Evolutionary conservation across 140 eudicot species (phyloP).

Genomic region (Oenanthe javanica): DNA sequence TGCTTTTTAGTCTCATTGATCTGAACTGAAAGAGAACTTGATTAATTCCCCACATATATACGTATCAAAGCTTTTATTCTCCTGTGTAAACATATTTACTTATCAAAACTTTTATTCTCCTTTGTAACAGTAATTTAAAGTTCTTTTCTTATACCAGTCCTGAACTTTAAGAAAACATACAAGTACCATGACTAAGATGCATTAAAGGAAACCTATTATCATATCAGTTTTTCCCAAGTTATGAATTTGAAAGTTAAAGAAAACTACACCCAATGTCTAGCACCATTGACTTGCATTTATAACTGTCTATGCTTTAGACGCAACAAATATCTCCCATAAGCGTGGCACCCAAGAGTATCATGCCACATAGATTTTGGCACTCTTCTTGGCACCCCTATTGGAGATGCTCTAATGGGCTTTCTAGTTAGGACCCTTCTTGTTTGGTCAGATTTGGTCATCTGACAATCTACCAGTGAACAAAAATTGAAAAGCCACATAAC

Average conservation of each 20-base stretch:
- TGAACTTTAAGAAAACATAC: neutral
- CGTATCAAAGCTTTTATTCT: neutral
- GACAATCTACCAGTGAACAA: neutral
- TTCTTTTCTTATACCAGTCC: neutral
- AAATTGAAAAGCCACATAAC: neutral
- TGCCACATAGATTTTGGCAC: too few relatives aligned
- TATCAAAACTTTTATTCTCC: too few relatives aligned
- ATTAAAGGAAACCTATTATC: neutral
- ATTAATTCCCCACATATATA: conserved; percentile 2
- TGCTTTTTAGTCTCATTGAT: conserved; percentile 30
- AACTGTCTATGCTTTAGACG: neutral
- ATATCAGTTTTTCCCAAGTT: neutral
- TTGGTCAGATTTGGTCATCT: neutral
- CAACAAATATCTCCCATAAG: neutral
- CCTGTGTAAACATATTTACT: too few relatives aligned
- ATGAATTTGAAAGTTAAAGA: neutral
- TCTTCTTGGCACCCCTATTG: too few relatives aligned
- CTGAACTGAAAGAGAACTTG: conserved; percentile 20
- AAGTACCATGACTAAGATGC: neutral
- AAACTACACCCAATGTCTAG: neutral
- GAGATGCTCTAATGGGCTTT: neutral
- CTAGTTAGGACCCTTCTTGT: neutral
- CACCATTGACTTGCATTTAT: neutral
- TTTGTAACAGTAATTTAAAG: neutral
- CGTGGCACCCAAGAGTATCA: too few relatives aligned